Conservation (phyloP, 2,329 filamentous ascomycete species). For the Venturia carpophila region DNA sequence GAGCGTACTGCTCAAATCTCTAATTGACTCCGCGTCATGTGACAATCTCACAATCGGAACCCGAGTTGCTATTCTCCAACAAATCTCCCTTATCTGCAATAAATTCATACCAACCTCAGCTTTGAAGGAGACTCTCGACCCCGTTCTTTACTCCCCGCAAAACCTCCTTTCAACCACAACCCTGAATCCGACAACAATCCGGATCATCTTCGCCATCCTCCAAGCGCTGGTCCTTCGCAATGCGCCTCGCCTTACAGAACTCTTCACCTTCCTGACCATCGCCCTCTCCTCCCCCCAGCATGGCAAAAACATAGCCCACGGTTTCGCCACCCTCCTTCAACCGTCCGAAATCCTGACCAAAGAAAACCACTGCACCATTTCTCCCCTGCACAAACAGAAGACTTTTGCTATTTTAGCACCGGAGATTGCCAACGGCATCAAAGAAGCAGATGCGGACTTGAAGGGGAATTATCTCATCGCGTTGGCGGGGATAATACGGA, state of each 20-base stretch:
- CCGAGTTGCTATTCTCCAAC: constrained; percentile 32
- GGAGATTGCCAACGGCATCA: constrained; percentile 46
- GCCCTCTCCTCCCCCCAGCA: constrained; percentile 42
- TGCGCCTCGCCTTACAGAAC: constrained; percentile 36
- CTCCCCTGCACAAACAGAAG: constrained; percentile 56
- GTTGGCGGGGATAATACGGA: constrained; percentile 52
- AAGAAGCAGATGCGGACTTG: constrained; percentile 33
- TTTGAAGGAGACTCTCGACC: constrained; percentile 34
- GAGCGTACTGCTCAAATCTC: constrained; percentile 28
- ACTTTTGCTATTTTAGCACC: constrained; percentile 54
- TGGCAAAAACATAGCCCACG: constrained; percentile 46
- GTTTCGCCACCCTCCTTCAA: constrained; percentile 52
- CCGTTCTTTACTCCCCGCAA: constrained; percentile 29
- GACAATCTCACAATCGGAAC: constrained; percentile 26
- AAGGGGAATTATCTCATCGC: constrained; percentile 58
- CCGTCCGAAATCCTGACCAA: constrained; percentile 54
- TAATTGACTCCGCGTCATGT: constrained; percentile 33
- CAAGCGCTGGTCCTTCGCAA: constrained; percentile 54
- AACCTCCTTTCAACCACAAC: constrained; percentile 27
- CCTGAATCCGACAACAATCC: constrained; percentile 35
- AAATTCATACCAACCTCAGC: constrained; percentile 39
- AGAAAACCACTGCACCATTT: constrained; percentile 53
- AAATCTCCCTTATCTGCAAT: constrained; percentile 41
- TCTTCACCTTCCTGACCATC: constrained; percentile 41
- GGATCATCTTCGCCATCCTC: constrained; percentile 51